Evolutionary conservation across 176 grass and related monocot genomes (phyloP).

Genomic region (Eragrostis curvula): DNA sequence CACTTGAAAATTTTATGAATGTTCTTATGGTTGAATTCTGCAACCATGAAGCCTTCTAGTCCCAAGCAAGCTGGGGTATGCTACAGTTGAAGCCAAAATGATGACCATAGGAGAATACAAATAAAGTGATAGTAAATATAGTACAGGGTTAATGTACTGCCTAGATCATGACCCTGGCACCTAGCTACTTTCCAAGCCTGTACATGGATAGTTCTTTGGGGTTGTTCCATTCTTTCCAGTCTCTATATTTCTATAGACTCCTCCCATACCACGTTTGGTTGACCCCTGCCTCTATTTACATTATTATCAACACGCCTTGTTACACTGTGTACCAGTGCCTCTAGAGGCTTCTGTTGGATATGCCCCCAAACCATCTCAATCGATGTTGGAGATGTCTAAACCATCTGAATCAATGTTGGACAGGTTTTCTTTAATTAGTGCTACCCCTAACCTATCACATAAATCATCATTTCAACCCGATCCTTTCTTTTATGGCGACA

Average conservation of each 20-base stretch:
- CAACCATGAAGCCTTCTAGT: not conserved
- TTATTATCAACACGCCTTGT: not conserved
- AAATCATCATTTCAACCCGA: not conserved
- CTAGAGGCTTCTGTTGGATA: not conserved
- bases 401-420: too few species aligned
- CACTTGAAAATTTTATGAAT: conserved; percentile 11
- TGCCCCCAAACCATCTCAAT: not conserved
- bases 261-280: not conserved
- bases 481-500: not conserved
- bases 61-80: not conserved
- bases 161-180: not conserved
- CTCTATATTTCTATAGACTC: not conserved
- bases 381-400: too few species aligned
- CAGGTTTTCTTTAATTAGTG: not conserved
- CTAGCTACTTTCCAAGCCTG: not conserved
- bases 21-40: not conserved
- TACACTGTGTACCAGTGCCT: not conserved
- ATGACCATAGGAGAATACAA: not conserved
- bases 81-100: not conserved
- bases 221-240: not conserved
- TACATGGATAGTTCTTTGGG: not conserved
- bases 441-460: not conserved
- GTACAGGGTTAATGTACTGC: not conserved
- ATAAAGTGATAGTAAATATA: not conserved
- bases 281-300: not conserved